Base-by-base conservation (phyloP, 108 stramenopile genomes). In the Pseudonitzschia multistriata region DNA sequence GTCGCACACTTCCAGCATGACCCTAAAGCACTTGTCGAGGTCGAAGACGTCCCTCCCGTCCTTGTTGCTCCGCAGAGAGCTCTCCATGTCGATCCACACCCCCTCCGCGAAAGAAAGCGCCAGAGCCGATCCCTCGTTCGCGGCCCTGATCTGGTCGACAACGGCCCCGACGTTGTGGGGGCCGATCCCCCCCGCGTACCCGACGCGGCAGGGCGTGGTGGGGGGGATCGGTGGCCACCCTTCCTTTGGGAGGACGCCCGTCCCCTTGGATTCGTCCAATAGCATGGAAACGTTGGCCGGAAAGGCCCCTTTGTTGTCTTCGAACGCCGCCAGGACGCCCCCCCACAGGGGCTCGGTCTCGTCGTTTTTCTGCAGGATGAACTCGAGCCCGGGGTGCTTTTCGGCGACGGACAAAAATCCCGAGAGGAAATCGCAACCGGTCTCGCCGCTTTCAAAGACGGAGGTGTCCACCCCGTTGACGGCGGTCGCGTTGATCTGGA, bases 401-500 rank as follows among this genome's bases (percentile, higher is more conserved):
- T 11, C 19, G 4, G 85, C 78, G 6, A 81, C 70, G 1, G 57
- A 27, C 10, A 79, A 30, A 56, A 97, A 71, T 10, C 71, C 72
- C 21, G 70, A 67, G 1, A 88, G 82, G 14, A 84, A 70, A 14
- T 82, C 80, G 0, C 27, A 57, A 0, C 11, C 7, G 13, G 5
- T 22, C 11, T 25, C 30, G 8, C 13, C 29, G 10, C 6, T 25
- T 3, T 30, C 24, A 21, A 95, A 67, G 30, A 76, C 54, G 19
- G 83, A 83, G 0, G 87, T 86, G 54, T 92, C 88, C 21, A 97
- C 97, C 49, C 91, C 93, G 79, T 97, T 97, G 17, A 96, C 90
- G 11, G 88, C 86, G 14, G 97, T 97, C 5, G 97, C 94, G 69
- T 97, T 97, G 73, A 97, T 93, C 79, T 97, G 97, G 7, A 97